A percentile compares a stretch with the other conserved stretches of the same genome.
These are phyloP conservation scores for Eucalyptus melliodora DNA, from an alignment of 345 rosid genomes.

Conservation along the genomic window DNA sequence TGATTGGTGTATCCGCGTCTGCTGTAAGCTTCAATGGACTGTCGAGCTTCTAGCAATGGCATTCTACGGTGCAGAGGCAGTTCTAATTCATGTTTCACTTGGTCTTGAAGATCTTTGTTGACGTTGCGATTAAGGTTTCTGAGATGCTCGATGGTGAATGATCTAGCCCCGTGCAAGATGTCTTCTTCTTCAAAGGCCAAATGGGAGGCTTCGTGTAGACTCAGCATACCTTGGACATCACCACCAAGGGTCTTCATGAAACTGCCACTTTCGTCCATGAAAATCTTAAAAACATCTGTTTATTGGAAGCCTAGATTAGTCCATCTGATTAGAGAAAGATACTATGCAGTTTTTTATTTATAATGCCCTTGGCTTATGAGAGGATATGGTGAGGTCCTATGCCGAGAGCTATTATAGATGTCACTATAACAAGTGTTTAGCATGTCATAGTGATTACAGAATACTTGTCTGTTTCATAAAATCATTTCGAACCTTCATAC, in stretches of 20 bases:
- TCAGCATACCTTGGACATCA: conserved; percentile 13
- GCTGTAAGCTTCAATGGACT: conserved; percentile 11
- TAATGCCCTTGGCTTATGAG: background rate
- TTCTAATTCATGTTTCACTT: conserved; percentile 11
- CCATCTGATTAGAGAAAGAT: background rate
- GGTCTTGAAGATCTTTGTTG: background rate
- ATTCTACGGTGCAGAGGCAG: conserved; percentile 12
- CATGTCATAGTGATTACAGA: too few relatives aligned
- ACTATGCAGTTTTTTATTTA: background rate
- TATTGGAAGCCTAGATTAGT: background rate
- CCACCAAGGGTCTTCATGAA: background rate
- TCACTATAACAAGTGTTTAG: background rate
- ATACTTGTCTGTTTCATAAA: too few relatives aligned
- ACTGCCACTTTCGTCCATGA: conserved; percentile 1
- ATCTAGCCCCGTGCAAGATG: background rate
- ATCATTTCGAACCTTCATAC: background rate
- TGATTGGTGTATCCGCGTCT: background rate
- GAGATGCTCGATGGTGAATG: background rate
- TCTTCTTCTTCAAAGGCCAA: conserved; percentile 18
- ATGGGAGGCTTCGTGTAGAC: conserved; percentile 20
- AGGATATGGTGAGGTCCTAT: background rate
- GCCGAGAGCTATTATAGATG: background rate
- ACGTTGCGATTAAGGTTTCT: background rate
- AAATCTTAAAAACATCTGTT: conserved; percentile 14
- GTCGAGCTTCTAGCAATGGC: conserved; percentile 11